Conservation (phyloP, 371 early-diverging fungal species). For the Coemansia sp. region DNA sequence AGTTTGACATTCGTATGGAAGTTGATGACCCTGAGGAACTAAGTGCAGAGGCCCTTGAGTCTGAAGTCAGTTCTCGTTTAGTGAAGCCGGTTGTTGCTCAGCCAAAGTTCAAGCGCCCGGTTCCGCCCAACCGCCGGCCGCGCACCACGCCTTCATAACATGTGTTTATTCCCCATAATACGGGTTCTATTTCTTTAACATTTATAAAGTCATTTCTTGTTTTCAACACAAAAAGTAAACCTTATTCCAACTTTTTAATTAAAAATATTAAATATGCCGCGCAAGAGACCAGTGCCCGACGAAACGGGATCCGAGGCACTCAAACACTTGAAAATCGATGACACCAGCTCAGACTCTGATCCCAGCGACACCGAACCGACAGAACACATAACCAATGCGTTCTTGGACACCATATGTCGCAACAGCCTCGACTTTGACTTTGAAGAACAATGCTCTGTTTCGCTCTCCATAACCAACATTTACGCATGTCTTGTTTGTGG, state of each 20-base stretch:
- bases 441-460: constrained; percentile 94
- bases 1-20: constrained; percentile 67
- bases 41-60: constrained; percentile 58
- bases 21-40: constrained; percentile 68
- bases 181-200: not conserved
- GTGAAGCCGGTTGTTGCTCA: not conserved
- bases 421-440: constrained; percentile 96
- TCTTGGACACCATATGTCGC: constrained; percentile 67
- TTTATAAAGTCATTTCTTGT: no score
- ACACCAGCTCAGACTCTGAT: not conserved
- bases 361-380: not conserved
- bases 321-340: not conserved
- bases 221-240: no score
- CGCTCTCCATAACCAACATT: constrained; percentile 88
- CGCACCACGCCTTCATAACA: constrained; percentile 7
- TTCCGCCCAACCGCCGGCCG: constrained; percentile 41
- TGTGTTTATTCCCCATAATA: not conserved
- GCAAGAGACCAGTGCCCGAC: not conserved
- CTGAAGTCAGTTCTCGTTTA: constrained; percentile 55
- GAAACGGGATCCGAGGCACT: not conserved
- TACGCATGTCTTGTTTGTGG: constrained; percentile 97
- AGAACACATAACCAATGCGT: constrained; percentile 17
- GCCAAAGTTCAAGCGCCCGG: constrained; percentile 39
- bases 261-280: not conserved
- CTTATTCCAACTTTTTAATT: no score